Evolutionary conservation across 192 early-diverging fungal genomes (phyloP), one percentile per base, ranked within the genome.

Genomic region (Cladochytrium replicatum): DNA sequence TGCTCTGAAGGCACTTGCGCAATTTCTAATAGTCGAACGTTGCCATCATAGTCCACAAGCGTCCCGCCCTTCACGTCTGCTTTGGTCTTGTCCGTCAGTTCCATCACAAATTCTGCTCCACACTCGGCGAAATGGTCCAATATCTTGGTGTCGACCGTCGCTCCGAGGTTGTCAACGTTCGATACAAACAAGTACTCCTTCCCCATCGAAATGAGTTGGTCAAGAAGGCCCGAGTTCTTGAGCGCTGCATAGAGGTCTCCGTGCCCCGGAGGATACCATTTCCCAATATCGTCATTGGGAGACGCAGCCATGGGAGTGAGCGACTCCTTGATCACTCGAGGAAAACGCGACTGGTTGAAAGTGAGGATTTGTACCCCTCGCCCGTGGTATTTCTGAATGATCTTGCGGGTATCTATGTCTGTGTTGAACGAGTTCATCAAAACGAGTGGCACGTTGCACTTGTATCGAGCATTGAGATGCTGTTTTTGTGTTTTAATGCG

Each of bases 401-500:
- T 93, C 48, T 90, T 84, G 63, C 82, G 77, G 39, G 96, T 99
- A 62, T 99, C 96, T 11, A 85, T 84, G 64, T 99, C 93, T 2
- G 96, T 99, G 70, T 99, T 99, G 81, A 99, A 97, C 15, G 96
- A 99, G 78, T 99, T 99, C 96, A 99, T 99, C 41, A 97, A 75
- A 47, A 99, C 93, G 55, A 97, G 82, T 3, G 96, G 96, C 6
- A 99, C 93, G 41, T 84, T 78, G 48, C 92, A 89, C 42, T 86
- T 77, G 64, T 93, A 78, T 23, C 77, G 70, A 44, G 77, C 79
- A 76, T 99, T 99, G 43, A 97, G 70, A 54, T 93, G 88, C 86
- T 87, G 53, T n/a, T 24, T 13, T 13, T 13, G 17, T 13, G 17
- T 37, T 13, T 13, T 13, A 13, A 37, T 13, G 34, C 17, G 3